Conservation (phyloP, 169 alveolate species). For the Neospora caninum region DNA sequence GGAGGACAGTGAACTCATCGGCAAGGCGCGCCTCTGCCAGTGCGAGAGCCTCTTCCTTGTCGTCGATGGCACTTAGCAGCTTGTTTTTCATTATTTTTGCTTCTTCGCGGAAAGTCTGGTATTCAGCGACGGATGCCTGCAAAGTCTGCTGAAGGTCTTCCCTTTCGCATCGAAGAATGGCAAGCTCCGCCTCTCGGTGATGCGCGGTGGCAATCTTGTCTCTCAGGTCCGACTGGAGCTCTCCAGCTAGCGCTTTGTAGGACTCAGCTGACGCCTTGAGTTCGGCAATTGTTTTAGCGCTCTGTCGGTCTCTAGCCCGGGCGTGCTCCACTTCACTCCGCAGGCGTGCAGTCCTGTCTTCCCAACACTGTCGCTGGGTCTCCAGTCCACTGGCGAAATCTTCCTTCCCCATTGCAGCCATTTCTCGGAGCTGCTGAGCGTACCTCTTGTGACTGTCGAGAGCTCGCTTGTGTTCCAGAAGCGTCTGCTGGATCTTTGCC, state of each 20-base stretch:
- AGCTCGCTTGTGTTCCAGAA: background rate
- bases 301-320: background rate
- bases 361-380: background rate
- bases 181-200: background rate
- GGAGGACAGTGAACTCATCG: background rate
- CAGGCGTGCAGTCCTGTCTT: background rate
- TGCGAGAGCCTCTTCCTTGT: background rate
- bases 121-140: constrained; percentile 1
- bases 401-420: background rate
- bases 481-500: background rate
- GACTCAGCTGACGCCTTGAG: background rate
- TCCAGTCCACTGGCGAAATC: background rate
- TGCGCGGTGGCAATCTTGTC: background rate
- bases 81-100: background rate
- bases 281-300: background rate
- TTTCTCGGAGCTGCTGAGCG: background rate
- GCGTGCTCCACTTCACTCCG: background rate
- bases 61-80: background rate
- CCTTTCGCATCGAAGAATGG: background rate
- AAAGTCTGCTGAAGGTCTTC: background rate
- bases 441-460: background rate
- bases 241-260: background rate
- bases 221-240: background rate
- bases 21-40: background rate
- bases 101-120: background rate